Evolutionary conservation across 176 grass and related monocot species (phyloP), one percentile per base, ranked within the genome.

Genomic region (Eleusine coracana): DNA sequence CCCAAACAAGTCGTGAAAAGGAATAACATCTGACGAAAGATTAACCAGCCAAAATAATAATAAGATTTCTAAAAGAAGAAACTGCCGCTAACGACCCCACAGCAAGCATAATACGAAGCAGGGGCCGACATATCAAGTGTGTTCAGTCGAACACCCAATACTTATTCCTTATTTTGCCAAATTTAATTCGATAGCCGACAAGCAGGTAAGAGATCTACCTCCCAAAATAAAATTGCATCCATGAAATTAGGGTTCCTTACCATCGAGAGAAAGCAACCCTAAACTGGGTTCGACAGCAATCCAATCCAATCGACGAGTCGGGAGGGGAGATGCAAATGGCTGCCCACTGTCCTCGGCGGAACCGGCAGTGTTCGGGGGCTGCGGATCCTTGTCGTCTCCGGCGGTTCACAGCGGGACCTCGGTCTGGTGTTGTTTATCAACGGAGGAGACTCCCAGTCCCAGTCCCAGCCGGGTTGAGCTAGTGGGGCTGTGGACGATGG

Each of bases 201-300:
- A 10, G 54, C 54, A 56, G 54, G 17, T 7, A 56, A 25, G 58
- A 8, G 58, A 61, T 61, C 58, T 27, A 61, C n/a, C 58, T 27
- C 58, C 21, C 58, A 61, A n/a, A 61, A 61, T 23, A 61, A 61
- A 61, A 27, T 11, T 61, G n/a, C 58, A 61, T 61, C 58, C 58
- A 27, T n/a, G 58, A 61, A 61, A 61, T 61, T 61, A 61, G 58
- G 58, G 58, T 61, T 61, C 58, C 58, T 61, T 61, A 61, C 58
- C 58, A 61, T 61, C n/a, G n/a, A 61, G n/a, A 25, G 58, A 61
- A 27, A 61, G 9, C 58, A 27, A 61, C 21, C n/a, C n/a, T 25
- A 61, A 61, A 61, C 58, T 27, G 58, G 58, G 5, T 11, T 11
- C n/a, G 58, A 61, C 21, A 25, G 58, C 21, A n/a, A 61, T 27